Base-by-base conservation (phyloP, 768 basidiomycete species). In the Tylopilus subfusipes region DNA sequence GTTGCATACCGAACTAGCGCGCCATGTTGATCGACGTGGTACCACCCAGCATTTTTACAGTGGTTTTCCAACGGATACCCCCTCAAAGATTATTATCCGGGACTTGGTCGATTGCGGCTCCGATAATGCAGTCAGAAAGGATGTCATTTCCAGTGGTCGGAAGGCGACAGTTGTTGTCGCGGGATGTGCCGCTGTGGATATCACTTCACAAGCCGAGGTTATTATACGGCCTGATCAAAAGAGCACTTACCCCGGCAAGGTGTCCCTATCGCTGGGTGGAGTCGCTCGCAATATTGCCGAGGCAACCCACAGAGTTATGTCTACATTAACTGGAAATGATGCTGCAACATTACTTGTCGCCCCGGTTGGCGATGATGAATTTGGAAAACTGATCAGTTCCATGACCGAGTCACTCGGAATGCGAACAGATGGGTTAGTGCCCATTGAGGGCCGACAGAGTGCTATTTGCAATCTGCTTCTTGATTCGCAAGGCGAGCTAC, bases 211-310 rank as follows among this genome's bases (percentile, higher is more conserved):
- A 21, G 76, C 79, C 48, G 52, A 56, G n/a, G 68, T 72, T 27
- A 43, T 64, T 8, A 57, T 68, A 16, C 48, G 53, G 33, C 60
- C 77, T 31, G 68, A 74, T n/a, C 68, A 77, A 13, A 77, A 84
- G 52, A 89, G 93, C 0, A 98, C 95, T 0, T 80, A 80, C 12
- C 93, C 93, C 0, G 97, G 97, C 11, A 74, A 68, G 13, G 82
- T 98, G 24, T 73, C 76, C 16, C 56, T 95, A 36, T 80, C 87
- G 0, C 73, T 90, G 6, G 96, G 96, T 2, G 96, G 96, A 27
- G 96, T 99, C 14, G 94, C 82, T 1, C 85, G 95, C n/a, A 99
- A 99, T 67, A 83, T 99, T 40, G 90, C 95, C 3, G 94, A 98
- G 68, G 91, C 93, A 1, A 80, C 93, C 7, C 85, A 90, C 66